phyloP scores from a whole-genome alignment of 2,329 filamentous ascomycete species.

The Ceratocystis alfenasii region DNA sequence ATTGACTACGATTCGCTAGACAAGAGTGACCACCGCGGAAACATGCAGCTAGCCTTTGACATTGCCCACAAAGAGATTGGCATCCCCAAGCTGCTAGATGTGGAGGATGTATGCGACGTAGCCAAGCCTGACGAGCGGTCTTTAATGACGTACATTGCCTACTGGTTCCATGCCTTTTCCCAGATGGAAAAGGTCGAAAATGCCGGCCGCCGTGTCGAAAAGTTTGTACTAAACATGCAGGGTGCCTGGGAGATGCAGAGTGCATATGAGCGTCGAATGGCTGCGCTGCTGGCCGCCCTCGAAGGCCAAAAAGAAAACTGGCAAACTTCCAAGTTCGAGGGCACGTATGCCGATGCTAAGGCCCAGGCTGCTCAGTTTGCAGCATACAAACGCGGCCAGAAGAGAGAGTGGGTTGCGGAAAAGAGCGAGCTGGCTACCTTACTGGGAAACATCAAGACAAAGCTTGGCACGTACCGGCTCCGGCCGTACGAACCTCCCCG shows the following conservation, averaged over 20 bases:
- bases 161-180: slow-evolving; percentile 99
- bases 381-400: slow-evolving; percentile 79
- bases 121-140: slow-evolving; percentile 90
- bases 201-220: slow-evolving; percentile 87
- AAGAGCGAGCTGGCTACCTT: slow-evolving; percentile 90
- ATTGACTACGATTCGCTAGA: slow-evolving; percentile 95
- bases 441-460: slow-evolving; percentile 97
- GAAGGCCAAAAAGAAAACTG: slow-evolving; percentile 61
- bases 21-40: slow-evolving; percentile 85
- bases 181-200: slow-evolving; percentile 99
- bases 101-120: slow-evolving; percentile 96
- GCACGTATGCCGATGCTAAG: slow-evolving; percentile 87
- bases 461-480: slow-evolving; percentile 85
- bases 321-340: slow-evolving; percentile 72
- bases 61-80: slow-evolving; percentile 93
- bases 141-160: slow-evolving; percentile 98
- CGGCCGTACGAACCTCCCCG: slow-evolving; percentile 81
- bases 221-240: slow-evolving; percentile 98
- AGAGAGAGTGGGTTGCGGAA: slow-evolving; percentile 92
- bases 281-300: slow-evolving; percentile 64
- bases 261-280: slow-evolving; percentile 84
- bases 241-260: slow-evolving; percentile 99
- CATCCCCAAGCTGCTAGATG: slow-evolving; percentile 87
- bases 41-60: slow-evolving; percentile 97
- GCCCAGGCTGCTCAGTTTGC: slow-evolving; percentile 70